Percentiles rank a stretch among this genome's conserved stretches.
Evolutionary conservation across 2,329 filamentous ascomycete species (phyloP).

Genomic region (Colletotrichum sp.): DNA sequence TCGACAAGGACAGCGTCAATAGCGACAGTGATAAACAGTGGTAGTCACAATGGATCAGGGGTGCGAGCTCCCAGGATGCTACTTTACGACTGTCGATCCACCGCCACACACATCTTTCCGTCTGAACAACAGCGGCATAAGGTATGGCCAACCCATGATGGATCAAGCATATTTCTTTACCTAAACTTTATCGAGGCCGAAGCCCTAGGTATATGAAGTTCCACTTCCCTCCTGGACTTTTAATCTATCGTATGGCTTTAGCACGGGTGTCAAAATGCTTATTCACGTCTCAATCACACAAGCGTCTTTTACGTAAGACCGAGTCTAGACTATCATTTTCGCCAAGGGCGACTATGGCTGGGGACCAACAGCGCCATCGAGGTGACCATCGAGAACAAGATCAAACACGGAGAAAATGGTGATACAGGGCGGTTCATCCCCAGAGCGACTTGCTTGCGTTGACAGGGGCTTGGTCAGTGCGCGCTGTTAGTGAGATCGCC

Average conservation of each 20-base stretch:
- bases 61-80: neutral
- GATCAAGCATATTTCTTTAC: neutral
- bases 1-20: neutral
- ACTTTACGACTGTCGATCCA: neutral
- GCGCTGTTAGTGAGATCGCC: neutral
- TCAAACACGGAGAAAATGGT: slow-evolving; percentile 20
- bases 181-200: neutral
- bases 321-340: neutral
- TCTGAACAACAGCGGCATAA: neutral
- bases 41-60: neutral
- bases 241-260: neutral
- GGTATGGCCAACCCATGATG: neutral
- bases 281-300: neutral
- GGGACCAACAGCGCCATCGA: neutral
- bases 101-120: neutral
- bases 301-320: neutral
- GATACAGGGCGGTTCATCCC: slow-evolving; percentile 12
- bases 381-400: neutral
- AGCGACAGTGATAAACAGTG: neutral
- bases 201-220: neutral
- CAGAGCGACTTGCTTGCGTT: neutral
- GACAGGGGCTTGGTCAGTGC: slow-evolving; percentile 3
- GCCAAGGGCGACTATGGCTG: neutral
- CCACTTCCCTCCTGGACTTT: neutral
- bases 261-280: neutral